These are phyloP conservation scores for Trichophyton verrucosum DNA, from an alignment of 2,329 filamentous ascomycete genomes.

Conservation along the genomic window DNA sequence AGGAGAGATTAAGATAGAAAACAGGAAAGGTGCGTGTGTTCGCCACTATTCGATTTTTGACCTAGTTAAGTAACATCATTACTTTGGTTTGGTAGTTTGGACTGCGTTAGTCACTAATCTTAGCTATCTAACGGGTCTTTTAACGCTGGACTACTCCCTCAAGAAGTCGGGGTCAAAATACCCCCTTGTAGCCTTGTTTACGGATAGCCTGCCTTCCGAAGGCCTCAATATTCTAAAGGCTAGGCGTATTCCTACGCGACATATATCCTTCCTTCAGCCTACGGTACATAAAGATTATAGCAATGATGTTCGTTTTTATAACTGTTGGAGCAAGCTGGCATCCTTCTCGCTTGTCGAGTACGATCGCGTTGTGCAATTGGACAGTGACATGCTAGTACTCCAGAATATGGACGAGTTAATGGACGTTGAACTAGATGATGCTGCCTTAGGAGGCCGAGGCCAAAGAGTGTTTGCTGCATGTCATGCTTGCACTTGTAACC, in stretches of 20 bases:
- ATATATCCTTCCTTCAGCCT: conserved; percentile 61
- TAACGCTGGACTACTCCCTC: conserved; percentile 69
- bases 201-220: conserved; percentile 56
- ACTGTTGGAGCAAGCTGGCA: conserved; percentile 79
- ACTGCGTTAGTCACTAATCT: conserved; percentile 77
- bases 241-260: conserved; percentile 57
- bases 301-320: conserved; percentile 72
- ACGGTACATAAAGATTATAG: conserved; percentile 53
- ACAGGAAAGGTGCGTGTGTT: conserved; percentile 5
- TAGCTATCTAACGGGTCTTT: conserved; percentile 66
- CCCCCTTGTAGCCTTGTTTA: conserved; percentile 73
- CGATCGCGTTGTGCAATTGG: conserved; percentile 66
- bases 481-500: conserved; percentile 80
- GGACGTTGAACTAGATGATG: conserved; percentile 59
- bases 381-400: conserved; percentile 75
- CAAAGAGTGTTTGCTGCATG: conserved; percentile 65
- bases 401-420: conserved; percentile 88
- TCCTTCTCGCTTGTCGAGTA: conserved; percentile 68
- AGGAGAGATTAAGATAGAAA: not conserved
- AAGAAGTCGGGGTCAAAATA: conserved; percentile 54
- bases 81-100: conserved; percentile 51
- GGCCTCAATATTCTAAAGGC: conserved; percentile 57
- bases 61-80: not conserved
- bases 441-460: conserved; percentile 40
- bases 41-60: not conserved